Evolutionary conservation across 768 basidiomycete species (phyloP), one percentile per base, ranked within the genome.

Genomic region (Boletus tylopilopsis): DNA sequence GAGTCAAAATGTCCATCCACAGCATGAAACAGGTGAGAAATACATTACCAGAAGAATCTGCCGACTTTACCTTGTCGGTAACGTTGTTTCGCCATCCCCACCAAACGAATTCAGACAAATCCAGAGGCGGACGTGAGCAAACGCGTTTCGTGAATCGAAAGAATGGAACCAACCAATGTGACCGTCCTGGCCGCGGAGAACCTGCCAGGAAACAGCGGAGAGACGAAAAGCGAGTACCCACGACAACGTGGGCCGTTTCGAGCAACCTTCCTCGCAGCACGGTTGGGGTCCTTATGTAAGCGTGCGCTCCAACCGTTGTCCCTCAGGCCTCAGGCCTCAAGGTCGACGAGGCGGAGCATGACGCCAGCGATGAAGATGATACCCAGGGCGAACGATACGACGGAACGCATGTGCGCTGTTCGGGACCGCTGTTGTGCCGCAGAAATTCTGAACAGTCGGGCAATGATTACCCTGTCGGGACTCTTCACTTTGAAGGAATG

Each of bases 41-140:
- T 5, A 32, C 75, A 44, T n/a, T 61, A 88, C 94, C 94, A 97
- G 74, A 97, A 96, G 74, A 95, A 93, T 2, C 90, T 93, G 18
- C 92, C 94, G 18, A 93, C 85, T 58, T 78, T 80, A 2, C 95
- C 95, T 62, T 82, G 62, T 47, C 80, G 73, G 84, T 76, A 12
- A 86, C 78, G 54, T 96, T 90, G 69, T 95, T 94, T 21, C 77
- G 76, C 64, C 79, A 90, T 19, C 45, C 38, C 11, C 19, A 36
- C 22, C 94, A 81, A 5, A 76, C 77, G 15, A 90, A 69, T 19
- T 76, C 73, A 0, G 94, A 90, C 5, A 96, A 73, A 67, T 96
- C 94, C 87, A 21, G 4, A 27, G 5, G 4, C 10, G 12, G 9
- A 22, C 45, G 30, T 21, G 23, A 9, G 38, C 0, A n/a, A n/a